Evolutionary conservation across 2,329 filamentous ascomycete species (phyloP).

Genomic region (Pseudogymnoascus sp.): DNA sequence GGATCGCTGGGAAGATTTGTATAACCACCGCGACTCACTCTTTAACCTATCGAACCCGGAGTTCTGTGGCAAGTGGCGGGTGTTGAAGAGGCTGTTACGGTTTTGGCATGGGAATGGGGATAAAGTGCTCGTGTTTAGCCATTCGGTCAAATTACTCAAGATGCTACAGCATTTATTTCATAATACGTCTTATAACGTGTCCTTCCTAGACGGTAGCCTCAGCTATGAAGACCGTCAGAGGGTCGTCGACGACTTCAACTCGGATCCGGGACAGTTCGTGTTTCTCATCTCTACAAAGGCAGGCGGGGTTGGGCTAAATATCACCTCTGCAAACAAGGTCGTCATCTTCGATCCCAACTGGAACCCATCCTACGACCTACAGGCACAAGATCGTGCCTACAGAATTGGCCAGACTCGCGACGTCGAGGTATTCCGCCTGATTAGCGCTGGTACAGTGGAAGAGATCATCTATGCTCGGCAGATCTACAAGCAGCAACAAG

Average conservation of each 20-base stretch:
- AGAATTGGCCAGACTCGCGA: slow-evolving; percentile 88
- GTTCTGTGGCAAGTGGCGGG: slow-evolving; percentile 95
- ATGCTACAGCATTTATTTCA: slow-evolving; percentile 82
- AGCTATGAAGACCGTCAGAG: slow-evolving; percentile 74
- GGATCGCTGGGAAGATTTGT: slow-evolving; percentile 64
- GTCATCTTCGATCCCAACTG: slow-evolving; percentile 96
- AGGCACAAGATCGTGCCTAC: slow-evolving; percentile 94
- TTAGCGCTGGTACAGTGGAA: slow-evolving; percentile 87
- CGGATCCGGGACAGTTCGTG: slow-evolving; percentile 78
- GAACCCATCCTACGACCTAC: slow-evolving; percentile 91
- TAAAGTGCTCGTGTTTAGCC: slow-evolving; percentile 92
- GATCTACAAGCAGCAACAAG: slow-evolving; percentile 98
- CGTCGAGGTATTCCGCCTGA: slow-evolving; percentile 88
- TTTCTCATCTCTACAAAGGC: slow-evolving; percentile 93
- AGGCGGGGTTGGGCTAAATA: slow-evolving; percentile 89
- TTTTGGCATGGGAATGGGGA: slow-evolving; percentile 88
- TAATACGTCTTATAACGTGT: slow-evolving; percentile 82
- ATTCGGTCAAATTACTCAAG: slow-evolving; percentile 75
- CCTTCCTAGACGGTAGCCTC: slow-evolving; percentile 81
- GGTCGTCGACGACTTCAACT: slow-evolving; percentile 85
- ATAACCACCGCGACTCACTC: slow-evolving; percentile 68
- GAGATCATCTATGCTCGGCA: slow-evolving; percentile 96
- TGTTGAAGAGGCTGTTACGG: slow-evolving; percentile 74
- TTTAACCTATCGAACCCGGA: slow-evolving; percentile 75
- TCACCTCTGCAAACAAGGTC: slow-evolving; percentile 95